Base-by-base conservation (phyloP, 1,284 basidiomycete species). In the Kwoniella shivajii region DNA sequence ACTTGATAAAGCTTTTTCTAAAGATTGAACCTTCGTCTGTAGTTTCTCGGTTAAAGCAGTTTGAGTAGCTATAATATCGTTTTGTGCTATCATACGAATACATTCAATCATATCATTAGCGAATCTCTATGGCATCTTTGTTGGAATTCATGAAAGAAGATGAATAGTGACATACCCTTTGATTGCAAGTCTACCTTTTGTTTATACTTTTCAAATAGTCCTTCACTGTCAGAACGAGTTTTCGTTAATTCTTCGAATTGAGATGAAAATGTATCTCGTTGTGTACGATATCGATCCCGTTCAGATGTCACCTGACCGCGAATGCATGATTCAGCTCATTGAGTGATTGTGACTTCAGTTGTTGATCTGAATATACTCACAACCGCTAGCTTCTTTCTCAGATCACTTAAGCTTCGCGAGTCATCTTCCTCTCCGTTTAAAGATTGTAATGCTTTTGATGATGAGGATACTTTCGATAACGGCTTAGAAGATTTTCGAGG, bases 201-300 rank as follows among this genome's bases (percentile, higher is more conserved):
- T 63, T 74, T 74, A 56, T 67, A 75, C 54, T 70, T 74, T 27
- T 65, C 69, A 18, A 74, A 67, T n/a, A 72, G 41, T 5, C 33
- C 52, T 42, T 77, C 75, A 0, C 56, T 47, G 1, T 64, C 68
- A n/a, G 62, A 58, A 18, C 69, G 62, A 18, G 68, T 44, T 18
- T 67, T 68, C 2, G 72, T 68, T 41, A 78, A 56, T 41, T 76
- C 72, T 44, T 76, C 75, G 50, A 78, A 75, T 59, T 78, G 76
- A 50, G 69, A 72, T 1, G 69, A 60, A 36, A 69, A 73, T 1
- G 60, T 60, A 48, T 77, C 76, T 7, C 73, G 54, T 55, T 76
- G 73, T 1, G 56, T 49, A 27, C 58, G 56, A 16, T 67, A 36
- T 22, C 70, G 62, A 37, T 72, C 69, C 22, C 68, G 46, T 41